A percentile compares a stretch with the other conserved stretches of the same genome.
phyloP scores from a whole-genome alignment of 805 yeast genomes.

The Lipomyces lipofer region DNA sequence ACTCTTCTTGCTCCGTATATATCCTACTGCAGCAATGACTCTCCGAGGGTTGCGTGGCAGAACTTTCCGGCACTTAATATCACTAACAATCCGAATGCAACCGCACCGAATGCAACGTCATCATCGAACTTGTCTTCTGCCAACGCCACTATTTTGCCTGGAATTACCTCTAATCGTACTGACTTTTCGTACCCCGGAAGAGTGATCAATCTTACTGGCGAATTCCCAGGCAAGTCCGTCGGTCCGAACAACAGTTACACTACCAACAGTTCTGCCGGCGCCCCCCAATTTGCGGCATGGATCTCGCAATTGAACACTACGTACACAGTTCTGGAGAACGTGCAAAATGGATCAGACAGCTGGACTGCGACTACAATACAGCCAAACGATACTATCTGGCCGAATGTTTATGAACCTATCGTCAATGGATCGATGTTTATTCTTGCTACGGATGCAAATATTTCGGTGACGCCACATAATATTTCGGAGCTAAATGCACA shows the following conservation, averaged over 20 bases:
- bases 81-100: constrained; percentile 8
- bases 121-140: neutral
- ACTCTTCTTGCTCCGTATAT: constrained; percentile 18
- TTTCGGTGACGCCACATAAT: constrained; percentile 15
- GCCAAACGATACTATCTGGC: constrained; percentile 10
- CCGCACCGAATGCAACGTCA: neutral
- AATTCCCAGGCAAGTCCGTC: constrained; percentile 14
- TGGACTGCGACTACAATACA: constrained; percentile 19
- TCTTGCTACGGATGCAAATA: constrained; percentile 10
- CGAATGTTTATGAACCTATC: constrained; percentile 3
- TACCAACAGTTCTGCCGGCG: constrained; percentile 10
- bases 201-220: constrained; percentile 3
- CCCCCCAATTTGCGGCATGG: constrained; percentile 21
- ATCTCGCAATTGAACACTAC: constrained; percentile 19
- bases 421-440: constrained; percentile 17
- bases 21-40: constrained; percentile 5
- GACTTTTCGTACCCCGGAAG: constrained; percentile 9
- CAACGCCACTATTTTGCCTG: constrained; percentile 9
- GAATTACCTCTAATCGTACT: constrained; percentile 16
- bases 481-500: constrained; percentile 12
- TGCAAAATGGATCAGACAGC: neutral
- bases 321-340: constrained; percentile 11
- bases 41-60: constrained; percentile 18
- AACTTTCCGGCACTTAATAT: constrained; percentile 19
- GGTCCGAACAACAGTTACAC: constrained; percentile 18